These are phyloP conservation scores for Candida awuae DNA, from an alignment of 805 yeast species.

Conservation along the genomic window DNA sequence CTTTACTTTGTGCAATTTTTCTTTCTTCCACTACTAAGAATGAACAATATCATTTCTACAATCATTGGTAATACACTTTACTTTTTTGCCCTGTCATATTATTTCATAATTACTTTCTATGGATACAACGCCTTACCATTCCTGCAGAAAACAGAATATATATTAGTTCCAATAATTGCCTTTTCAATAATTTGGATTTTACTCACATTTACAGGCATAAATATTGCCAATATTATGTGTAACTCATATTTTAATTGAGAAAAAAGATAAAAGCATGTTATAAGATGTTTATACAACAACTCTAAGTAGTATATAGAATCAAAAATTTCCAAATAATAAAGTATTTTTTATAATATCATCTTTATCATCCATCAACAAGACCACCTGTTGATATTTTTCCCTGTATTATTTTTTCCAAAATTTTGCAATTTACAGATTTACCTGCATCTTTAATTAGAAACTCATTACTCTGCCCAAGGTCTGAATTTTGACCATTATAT, in stretches of 20 bases:
- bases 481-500: neutral
- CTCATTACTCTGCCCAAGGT: neutral
- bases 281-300: too few species aligned
- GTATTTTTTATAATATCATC: neutral
- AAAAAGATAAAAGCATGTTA: too few species aligned
- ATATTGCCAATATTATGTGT: constrained; percentile 63
- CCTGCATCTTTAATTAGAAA: neutral
- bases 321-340: neutral
- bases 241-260: constrained; percentile 27
- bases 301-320: too few species aligned
- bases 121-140: constrained; percentile 79
- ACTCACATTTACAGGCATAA: constrained; percentile 56
- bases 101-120: constrained; percentile 72
- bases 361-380: neutral
- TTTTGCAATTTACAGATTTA: neutral
- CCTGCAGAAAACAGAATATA: constrained; percentile 52
- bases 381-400: neutral
- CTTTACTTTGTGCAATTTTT: constrained; percentile 70
- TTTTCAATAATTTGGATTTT: constrained; percentile 51
- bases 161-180: constrained; percentile 57
- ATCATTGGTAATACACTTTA: constrained; percentile 75
- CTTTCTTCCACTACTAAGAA: constrained; percentile 60
- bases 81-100: constrained; percentile 64
- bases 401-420: too few species aligned
- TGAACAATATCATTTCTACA: constrained; percentile 58